Conservation (phyloP, 1,284 basidiomycete genomes). For the Sporisorium reilianum region DNA sequence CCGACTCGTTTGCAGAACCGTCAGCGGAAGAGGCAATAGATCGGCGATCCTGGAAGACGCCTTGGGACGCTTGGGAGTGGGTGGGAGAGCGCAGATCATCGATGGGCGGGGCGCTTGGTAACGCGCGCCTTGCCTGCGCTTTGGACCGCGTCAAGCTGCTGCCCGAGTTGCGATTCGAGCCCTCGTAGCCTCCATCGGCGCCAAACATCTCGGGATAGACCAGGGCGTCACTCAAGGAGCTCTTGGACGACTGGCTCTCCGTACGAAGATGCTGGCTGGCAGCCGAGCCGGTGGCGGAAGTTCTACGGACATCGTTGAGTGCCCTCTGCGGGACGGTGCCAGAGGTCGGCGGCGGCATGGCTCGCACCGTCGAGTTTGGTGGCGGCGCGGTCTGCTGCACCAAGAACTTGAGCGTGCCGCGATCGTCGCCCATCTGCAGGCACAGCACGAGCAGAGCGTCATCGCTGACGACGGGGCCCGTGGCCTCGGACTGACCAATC, state of each 20-base stretch:
- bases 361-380: constrained; percentile 34
- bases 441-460: constrained; percentile 66
- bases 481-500: constrained; percentile 61
- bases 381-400: constrained; percentile 56
- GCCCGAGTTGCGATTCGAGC: constrained; percentile 41
- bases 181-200: constrained; percentile 31
- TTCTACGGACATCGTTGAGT: constrained; percentile 28
- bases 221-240: constrained; percentile 54
- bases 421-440: constrained; percentile 66
- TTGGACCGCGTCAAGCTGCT: constrained; percentile 51
- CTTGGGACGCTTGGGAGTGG: constrained; percentile 6
- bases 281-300: constrained; percentile 21
- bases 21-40: constrained; percentile 46
- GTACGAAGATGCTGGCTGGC: constrained; percentile 45
- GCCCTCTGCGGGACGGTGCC: constrained; percentile 22
- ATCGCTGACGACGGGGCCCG: constrained; percentile 62
- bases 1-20: constrained; percentile 29
- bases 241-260: constrained; percentile 55
- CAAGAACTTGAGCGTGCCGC: constrained; percentile 67
- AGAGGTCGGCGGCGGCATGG: constrained; percentile 52
- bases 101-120: constrained; percentile 37
- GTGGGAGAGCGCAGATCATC: constrained; percentile 47
- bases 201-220: constrained; percentile 34
- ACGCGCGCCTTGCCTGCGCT: constrained; percentile 47
- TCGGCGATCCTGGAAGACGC: constrained; percentile 31